Evolutionary conservation across 306 rosid species (phyloP).

Genomic region (Casuarina glauca): DNA sequence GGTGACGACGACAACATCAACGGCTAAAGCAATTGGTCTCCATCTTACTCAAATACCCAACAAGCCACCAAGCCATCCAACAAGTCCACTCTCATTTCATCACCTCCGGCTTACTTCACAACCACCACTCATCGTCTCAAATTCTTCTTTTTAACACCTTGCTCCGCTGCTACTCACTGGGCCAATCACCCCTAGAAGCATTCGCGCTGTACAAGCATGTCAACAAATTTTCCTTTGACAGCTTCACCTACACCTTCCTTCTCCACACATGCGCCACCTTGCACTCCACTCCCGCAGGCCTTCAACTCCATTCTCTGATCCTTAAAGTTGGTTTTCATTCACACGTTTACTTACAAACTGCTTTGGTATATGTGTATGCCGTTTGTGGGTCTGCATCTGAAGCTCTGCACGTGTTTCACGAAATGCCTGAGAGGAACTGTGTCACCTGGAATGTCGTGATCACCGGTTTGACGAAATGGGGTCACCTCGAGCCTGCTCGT

Average conservation of each 20-base stretch:
- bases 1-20: slow-evolving; percentile 9
- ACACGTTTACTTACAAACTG: slow-evolving; percentile 64
- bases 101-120: slow-evolving; percentile 47
- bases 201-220: slow-evolving; percentile 36
- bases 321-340: slow-evolving; percentile 61
- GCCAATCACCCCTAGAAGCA: slow-evolving; percentile 41
- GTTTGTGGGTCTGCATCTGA: slow-evolving; percentile 42
- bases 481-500: slow-evolving; percentile 53
- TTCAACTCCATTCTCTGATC: slow-evolving; percentile 58
- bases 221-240: slow-evolving; percentile 30
- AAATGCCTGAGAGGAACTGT: slow-evolving; percentile 50
- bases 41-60: slow-evolving; percentile 47
- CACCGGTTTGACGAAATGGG: slow-evolving; percentile 55
- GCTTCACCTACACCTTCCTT: slow-evolving; percentile 59
- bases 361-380: slow-evolving; percentile 46
- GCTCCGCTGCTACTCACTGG: slow-evolving; percentile 42
- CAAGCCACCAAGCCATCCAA: slow-evolving; percentile 30
- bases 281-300: slow-evolving; percentile 22
- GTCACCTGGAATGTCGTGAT: slow-evolving; percentile 78
- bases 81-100: slow-evolving; percentile 56
- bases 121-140: slow-evolving; percentile 10
- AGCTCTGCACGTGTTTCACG: slow-evolving; percentile 49
- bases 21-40: slow-evolving; percentile 46
- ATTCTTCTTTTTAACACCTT: slow-evolving; percentile 55
- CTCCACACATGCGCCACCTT: slow-evolving; percentile 52